Conservation (phyloP, 768 basidiomycete genomes). For the Trametes gibbosa region DNA sequence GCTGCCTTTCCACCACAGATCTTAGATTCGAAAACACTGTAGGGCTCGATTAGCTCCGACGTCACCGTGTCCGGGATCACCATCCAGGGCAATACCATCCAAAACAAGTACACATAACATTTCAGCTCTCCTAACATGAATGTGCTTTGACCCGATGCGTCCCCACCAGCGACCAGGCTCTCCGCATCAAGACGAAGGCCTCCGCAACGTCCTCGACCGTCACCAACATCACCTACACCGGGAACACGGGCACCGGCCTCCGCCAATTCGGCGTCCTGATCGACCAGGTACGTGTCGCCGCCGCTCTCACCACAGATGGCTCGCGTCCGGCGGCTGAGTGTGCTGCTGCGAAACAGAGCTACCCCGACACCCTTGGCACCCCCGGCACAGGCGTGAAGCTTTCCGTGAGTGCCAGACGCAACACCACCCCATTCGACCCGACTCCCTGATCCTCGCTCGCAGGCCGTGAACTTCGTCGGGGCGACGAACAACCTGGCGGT, state of each 20-base stretch:
- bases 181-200: constrained; percentile 60
- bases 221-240: constrained; percentile 47
- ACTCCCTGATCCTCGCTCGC: neutral
- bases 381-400: constrained; percentile 58
- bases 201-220: constrained; percentile 47
- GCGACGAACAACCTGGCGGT: constrained; percentile 44
- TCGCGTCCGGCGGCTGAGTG: neutral
- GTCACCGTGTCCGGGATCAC: constrained; percentile 45
- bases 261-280: constrained; percentile 56
- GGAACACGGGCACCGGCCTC: constrained; percentile 51
- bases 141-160: too few relatives aligned
- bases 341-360: constrained; percentile 41
- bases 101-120: constrained; percentile 45
- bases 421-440: neutral
- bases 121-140: neutral
- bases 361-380: constrained; percentile 48
- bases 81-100: constrained; percentile 51
- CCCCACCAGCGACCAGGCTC: constrained; percentile 42
- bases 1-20: too few relatives aligned
- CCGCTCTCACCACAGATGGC: neutral
- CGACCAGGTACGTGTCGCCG: constrained; percentile 42
- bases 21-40: too few relatives aligned
- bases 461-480: constrained; percentile 50
- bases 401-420: constrained; percentile 41
- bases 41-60: constrained; percentile 56